phyloP scores from a whole-genome alignment of 495 filamentous ascomycete species.

The Penicillium pulvis region DNA sequence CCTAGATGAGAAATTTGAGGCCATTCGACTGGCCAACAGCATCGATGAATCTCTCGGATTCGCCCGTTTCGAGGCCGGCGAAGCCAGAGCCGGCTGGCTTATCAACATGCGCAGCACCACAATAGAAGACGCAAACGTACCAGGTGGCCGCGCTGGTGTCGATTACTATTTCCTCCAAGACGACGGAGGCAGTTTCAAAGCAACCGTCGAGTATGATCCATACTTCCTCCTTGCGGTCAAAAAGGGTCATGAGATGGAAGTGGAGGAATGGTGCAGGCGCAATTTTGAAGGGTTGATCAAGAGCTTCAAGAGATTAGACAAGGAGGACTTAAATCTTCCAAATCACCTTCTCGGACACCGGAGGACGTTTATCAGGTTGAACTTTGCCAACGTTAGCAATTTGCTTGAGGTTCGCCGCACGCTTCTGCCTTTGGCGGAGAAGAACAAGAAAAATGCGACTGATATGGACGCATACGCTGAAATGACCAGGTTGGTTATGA shows the following conservation, averaged over 20 bases:
- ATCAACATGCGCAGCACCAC: slow-evolving; percentile 91
- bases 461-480: slow-evolving; percentile 99
- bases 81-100: slow-evolving; percentile 86
- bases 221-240: slow-evolving; percentile 94
- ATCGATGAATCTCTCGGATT: slow-evolving; percentile 98
- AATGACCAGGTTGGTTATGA: slow-evolving; percentile 72
- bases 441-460: slow-evolving; percentile 91
- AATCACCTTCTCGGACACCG: slow-evolving; percentile 94
- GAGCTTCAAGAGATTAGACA: slow-evolving; percentile 72
- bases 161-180: slow-evolving; percentile 98
- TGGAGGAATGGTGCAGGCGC: slow-evolving; percentile 91
- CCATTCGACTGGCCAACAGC: slow-evolving; percentile 75
- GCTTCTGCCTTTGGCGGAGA: slow-evolving; percentile 90
- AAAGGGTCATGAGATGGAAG: slow-evolving; percentile 84
- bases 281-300: slow-evolving; percentile 86
- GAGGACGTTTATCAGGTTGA: slow-evolving; percentile 79
- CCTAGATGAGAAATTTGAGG: slow-evolving; percentile 82
- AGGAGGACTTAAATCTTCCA: slow-evolving; percentile 93
- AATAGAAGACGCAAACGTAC: slow-evolving; percentile 80
- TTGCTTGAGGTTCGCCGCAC: slow-evolving; percentile 78
- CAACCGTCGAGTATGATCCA: slow-evolving; percentile 92
- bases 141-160: slow-evolving; percentile 82
- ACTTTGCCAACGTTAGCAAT: slow-evolving; percentile 85
- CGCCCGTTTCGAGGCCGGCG: slow-evolving; percentile 84
- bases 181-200: slow-evolving; percentile 91